Evolutionary conservation across 306 rosid species (phyloP), one percentile per base, ranked within the genome.

Genomic region (Sechiopsis laciniata): DNA sequence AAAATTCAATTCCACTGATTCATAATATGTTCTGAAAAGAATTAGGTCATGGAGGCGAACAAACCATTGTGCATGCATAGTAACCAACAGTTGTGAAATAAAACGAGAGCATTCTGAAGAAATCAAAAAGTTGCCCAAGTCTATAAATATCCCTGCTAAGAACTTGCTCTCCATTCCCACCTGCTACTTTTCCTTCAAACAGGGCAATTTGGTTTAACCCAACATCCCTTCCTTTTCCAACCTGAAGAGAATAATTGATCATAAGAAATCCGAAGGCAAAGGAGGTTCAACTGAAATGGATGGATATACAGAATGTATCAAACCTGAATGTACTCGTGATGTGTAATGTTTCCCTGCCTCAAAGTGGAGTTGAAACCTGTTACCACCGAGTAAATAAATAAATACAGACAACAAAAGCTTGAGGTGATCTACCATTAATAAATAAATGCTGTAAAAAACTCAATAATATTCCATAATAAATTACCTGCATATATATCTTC

Each of bases 151-250:
- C 98, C 87, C 98, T 85, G 81, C 98, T 94, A 69, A 94, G 97
- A 63, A 89, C 95, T 83, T 94, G 97, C 84, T 90, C 98, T 81
- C 97, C 98, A 83, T 90, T 94, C 73, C 98, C 98, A 80, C 98
- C 98, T 2, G 98, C 96, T 66, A 94, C 98, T 84, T 94, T 94
- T 69, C 97, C 98, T 86, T 94, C 98, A 83, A 94, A 94, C 72
- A 94, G 90, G 79, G 97, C 98, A 83, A 94, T 90, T 90, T 94
- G 98, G 84, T 90, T 94, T 79, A 94, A 80, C 55, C 98, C 98
- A 72, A 94, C 98, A 83, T 94, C 98, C 83, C 98, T 87, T 84
- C 98, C 98, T 83, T 94, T 94, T 76, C 98, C 98, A 89, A 94
- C 98, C 98, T 94, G 74, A 60, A 79, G 66, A 80, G 81, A 61